Evolutionary conservation across 176 grass and related monocot species (phyloP), one percentile per base, ranked within the genome.

Genomic region (Musa itinerans): DNA sequence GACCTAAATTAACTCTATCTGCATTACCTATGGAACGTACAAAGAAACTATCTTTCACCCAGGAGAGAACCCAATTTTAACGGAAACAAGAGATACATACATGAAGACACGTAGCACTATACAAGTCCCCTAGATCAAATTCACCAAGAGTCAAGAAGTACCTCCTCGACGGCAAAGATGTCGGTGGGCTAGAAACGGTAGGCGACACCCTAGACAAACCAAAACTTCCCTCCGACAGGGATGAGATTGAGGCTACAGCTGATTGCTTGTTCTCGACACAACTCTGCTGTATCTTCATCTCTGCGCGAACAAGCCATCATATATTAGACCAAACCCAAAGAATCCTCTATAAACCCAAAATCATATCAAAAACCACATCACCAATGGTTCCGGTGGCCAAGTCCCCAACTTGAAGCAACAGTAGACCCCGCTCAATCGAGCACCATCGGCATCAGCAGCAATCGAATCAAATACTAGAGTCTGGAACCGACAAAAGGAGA

Each of bases 121-220:
- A 59, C n/a, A 59, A 59, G 16, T 8, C 13, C 13, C 54, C 14
- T 16, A 16, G 17, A 16, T 15, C 54, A 57, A 57, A 57, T 57
- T 76, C 5, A 63, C 23, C n/a, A 26, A 50, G n/a, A 85, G 14
- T 58, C 54, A 56, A 78, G 5, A 12, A 53, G 82, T 85, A 97
- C 93, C 81, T 97, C 66, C 81, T 87, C 55, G 74, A 87, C 1
- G 93, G 83, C 11, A 89, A 70, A 78, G 87, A 86, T 74, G 87
- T 97, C 78, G 72, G 76, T 64, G 86, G 87, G 77, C 81, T 90
- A 53, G 89, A 88, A 72, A 93, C 87, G 57, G 85, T 83, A 22
- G 93, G 87, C n/a, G 93, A 97, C 82, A 81, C 69, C 74, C 76
- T 83, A 8, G 74, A 81, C 52, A 65, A 74, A 6, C 78, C 90